phyloP scores from a whole-genome alignment of 2,329 filamentous ascomycete genomes.

The Penicillium sp. region DNA sequence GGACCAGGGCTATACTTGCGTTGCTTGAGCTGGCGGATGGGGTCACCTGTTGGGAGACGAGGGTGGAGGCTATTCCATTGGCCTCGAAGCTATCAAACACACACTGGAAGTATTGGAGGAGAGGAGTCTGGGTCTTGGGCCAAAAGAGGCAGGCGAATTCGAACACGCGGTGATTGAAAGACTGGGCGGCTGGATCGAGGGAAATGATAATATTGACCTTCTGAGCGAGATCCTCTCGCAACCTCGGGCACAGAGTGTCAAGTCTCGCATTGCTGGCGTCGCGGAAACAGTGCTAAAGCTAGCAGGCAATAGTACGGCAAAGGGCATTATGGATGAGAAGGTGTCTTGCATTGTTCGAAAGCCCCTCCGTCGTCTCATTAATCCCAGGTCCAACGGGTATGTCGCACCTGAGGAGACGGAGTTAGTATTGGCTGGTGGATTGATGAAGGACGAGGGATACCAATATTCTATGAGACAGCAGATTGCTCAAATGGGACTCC shows the following conservation, averaged over 20 bases:
- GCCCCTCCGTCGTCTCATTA: slow-evolving; percentile 13
- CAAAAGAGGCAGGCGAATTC: slow-evolving; percentile 1
- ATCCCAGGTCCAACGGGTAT: slow-evolving; percentile 12
- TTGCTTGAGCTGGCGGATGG: slow-evolving; percentile 46
- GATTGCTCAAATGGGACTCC: slow-evolving; percentile 3
- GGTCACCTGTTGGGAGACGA: slow-evolving; percentile 47
- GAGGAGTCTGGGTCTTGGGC: slow-evolving; percentile 14
- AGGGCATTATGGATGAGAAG: slow-evolving; percentile 13
- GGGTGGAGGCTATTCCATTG: slow-evolving; percentile 45
- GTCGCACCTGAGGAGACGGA: slow-evolving; percentile 7
- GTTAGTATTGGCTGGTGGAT: slow-evolving; percentile 21
- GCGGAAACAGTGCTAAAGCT: slow-evolving; percentile 15
- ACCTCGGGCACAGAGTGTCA: slow-evolving; percentile 4
- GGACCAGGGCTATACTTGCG: slow-evolving; percentile 21
- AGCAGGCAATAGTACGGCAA: slow-evolving; percentile 5
- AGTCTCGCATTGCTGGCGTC: slow-evolving; percentile 19
- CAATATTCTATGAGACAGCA: slow-evolving; percentile 4
- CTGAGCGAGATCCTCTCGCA: slow-evolving; percentile 18
- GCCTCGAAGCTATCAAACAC: slow-evolving; percentile 35
- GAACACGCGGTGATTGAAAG: slow-evolving; percentile 14
- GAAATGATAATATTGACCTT: slow-evolving; percentile 10
- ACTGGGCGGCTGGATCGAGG: slow-evolving; percentile 6
- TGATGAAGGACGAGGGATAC: slow-evolving; percentile 22
- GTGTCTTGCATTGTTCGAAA: slow-evolving; percentile 9
- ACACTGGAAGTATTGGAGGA: slow-evolving; percentile 35